These are phyloP conservation scores for Candida corydali DNA, from an alignment of 805 yeast species.

Conservation along the genomic window DNA sequence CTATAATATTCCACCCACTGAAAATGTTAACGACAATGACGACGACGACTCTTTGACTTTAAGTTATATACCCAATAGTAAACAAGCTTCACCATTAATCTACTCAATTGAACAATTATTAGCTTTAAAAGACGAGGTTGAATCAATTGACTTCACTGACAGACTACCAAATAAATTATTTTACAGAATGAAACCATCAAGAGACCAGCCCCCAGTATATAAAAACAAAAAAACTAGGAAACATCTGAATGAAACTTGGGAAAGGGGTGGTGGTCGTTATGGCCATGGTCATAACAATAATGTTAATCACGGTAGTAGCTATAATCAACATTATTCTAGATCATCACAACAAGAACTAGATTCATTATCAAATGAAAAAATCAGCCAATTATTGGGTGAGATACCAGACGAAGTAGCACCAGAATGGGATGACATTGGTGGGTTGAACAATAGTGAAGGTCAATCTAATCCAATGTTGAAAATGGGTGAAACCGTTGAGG, in stretches of 20 bases:
- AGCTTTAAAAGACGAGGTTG: slow-evolving; percentile 31
- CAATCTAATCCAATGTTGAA: slow-evolving; percentile 7
- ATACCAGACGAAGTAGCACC: slow-evolving; percentile 31
- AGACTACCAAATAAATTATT: slow-evolving; percentile 45
- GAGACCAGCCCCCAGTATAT: slow-evolving; percentile 9
- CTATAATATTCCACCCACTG: too few relatives aligned
- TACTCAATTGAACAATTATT: slow-evolving; percentile 28
- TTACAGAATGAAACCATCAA: slow-evolving; percentile 34
- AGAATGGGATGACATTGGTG: slow-evolving; percentile 29
- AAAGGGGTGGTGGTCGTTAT: slow-evolving; percentile 13
- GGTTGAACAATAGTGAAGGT: slow-evolving; percentile 16
- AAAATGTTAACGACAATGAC: neutral
- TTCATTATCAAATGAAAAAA: slow-evolving; percentile 27
- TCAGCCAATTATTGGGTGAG: slow-evolving; percentile 34
- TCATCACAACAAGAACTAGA: slow-evolving; percentile 20
- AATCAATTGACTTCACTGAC: slow-evolving; percentile 24
- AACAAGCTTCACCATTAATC: slow-evolving; percentile 7
- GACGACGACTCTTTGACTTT: neutral
- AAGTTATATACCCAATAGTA: slow-evolving; percentile 5
- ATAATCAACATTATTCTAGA: neutral
- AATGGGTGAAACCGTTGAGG: slow-evolving; percentile 52
- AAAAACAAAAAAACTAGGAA: slow-evolving; percentile 13
- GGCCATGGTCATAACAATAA: slow-evolving; percentile 8
- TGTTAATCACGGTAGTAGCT: neutral
- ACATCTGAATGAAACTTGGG: slow-evolving; percentile 26